These are phyloP conservation scores for Saccharomyces hybrid DNA, from an alignment of 1,139 yeast genomes.

Conservation along the genomic window DNA sequence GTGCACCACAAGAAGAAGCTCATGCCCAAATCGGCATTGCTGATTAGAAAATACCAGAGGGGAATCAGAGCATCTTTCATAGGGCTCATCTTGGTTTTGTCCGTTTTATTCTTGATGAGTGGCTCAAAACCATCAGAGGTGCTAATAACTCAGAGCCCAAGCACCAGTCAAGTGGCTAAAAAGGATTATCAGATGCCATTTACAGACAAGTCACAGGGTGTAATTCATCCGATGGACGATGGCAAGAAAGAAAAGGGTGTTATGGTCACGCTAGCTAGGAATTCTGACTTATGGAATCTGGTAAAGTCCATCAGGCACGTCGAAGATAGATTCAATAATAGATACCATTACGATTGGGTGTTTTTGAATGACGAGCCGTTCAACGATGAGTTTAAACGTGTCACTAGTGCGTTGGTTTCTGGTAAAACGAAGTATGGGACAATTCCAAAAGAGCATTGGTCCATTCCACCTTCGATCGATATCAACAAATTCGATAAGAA, in stretches of 20 bases:
- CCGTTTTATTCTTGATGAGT: slow-evolving; percentile 22
- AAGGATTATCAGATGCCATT: slow-evolving; percentile 20
- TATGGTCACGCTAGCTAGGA: slow-evolving; percentile 68
- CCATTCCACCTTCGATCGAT: slow-evolving; percentile 54
- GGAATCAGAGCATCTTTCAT: slow-evolving; percentile 22
- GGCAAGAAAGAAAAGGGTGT: slow-evolving; percentile 52
- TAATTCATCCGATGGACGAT: slow-evolving; percentile 27
- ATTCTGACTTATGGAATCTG: slow-evolving; percentile 55
- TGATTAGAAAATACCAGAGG: slow-evolving; percentile 24
- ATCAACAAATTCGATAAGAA: slow-evolving; percentile 46
- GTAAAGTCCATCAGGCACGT: slow-evolving; percentile 57
- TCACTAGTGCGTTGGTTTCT: slow-evolving; percentile 36
- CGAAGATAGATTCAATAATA: slow-evolving; percentile 66
- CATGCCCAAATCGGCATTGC: slow-evolving; percentile 29
- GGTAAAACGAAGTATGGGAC: slow-evolving; percentile 47
- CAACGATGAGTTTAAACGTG: slow-evolving; percentile 39
- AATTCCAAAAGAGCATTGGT: slow-evolving; percentile 48
- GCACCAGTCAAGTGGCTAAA: background rate
- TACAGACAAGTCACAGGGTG: slow-evolving; percentile 26
- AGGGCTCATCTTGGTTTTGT: slow-evolving; percentile 20
- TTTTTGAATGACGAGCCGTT: slow-evolving; percentile 54
- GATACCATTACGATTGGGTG: slow-evolving; percentile 68
- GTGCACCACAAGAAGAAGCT: slow-evolving; percentile 23
- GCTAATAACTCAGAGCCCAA: background rate
- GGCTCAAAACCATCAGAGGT: slow-evolving; percentile 5